Evolutionary conservation across 106 monocot species (phyloP).

Genomic region (Posidonia australis): DNA sequence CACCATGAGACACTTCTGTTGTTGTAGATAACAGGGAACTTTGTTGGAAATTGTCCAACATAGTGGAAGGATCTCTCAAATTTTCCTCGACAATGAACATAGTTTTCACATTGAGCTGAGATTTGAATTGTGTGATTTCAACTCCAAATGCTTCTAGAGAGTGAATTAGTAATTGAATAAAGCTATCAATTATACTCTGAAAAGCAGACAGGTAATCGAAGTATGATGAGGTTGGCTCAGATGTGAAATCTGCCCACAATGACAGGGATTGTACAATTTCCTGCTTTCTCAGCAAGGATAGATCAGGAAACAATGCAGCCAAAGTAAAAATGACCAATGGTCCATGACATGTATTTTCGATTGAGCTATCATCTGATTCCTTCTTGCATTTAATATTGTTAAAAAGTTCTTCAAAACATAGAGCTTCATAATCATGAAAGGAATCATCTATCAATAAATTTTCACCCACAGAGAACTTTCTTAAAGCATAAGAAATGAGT

Average conservation of each 20-base stretch:
- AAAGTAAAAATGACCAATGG: conserved; percentile 67
- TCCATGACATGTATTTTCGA: conserved; percentile 24
- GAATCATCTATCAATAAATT: conserved; percentile 24
- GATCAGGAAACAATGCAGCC: conserved; percentile 51
- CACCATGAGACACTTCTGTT: conserved; percentile 7
- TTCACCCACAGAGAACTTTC: conserved; percentile 26
- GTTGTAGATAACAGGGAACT: neutral
- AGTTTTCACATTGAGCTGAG: conserved; percentile 1
- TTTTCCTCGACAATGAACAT: conserved; percentile 12
- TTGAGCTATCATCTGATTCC: conserved; percentile 15
- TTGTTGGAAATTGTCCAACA: conserved; percentile 2
- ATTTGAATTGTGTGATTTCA: conserved; percentile 11
- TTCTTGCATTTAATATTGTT: conserved; percentile 29
- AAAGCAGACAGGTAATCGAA: conserved; percentile 62
- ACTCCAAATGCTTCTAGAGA: conserved; percentile 36
- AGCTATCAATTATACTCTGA: conserved; percentile 54
- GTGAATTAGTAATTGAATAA: conserved; percentile 28
- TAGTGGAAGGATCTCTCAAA: conserved; percentile 3
- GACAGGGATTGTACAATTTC: conserved; percentile 49
- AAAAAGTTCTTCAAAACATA: conserved; percentile 77
- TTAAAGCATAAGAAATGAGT: conserved; percentile 60
- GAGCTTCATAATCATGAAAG: conserved; percentile 44
- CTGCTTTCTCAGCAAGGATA: conserved; percentile 48
- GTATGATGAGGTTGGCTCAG: conserved; percentile 43
- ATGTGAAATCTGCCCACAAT: conserved; percentile 55